Evolutionary conservation across 176 grass and related monocot genomes (phyloP), one percentile per base, ranked within the genome.

Genomic region (Lolium rigidum): DNA sequence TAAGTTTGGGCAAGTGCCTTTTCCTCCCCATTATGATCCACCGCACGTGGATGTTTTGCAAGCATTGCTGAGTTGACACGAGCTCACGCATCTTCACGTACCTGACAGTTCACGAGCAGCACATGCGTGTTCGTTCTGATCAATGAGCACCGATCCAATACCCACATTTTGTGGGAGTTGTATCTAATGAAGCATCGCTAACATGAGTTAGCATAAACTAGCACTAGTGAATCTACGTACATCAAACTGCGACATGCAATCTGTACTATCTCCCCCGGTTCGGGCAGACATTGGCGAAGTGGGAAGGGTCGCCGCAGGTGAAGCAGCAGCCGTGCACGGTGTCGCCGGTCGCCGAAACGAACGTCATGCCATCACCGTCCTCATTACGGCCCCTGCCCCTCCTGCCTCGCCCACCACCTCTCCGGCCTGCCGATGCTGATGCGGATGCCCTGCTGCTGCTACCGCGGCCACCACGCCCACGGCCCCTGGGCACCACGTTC

Each of bases 301-400:
- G 94, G 17, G 94, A 88, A 74, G 94, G 94, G 57, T 99, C 92
- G 21, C 97, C 94, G 61, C 97, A 99, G 57, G 66, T 61, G 81
- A 91, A 98, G 78, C 97, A 96, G 87, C 82, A 66, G 63, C 90
- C 84, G 31, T 80, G 69, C 61, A 91, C 86, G 18, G 88, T 80
- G 44, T 98, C 94, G 43, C 94, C 97, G 13, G 90, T 96, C 41
- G 94, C 97, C 11, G 97, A 94, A 35, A 99, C 90, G 82, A 99
- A 96, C 83, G 86, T 89, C 68, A 80, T 69, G 86, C 86, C 81
- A 5, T 76, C 76, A 11, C 51, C 49, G 28, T 85, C 77, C 47
- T 77, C 37, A 24, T 87, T 86, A 59, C 66, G 83, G 10, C 92
- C 86, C 54, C 56, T 71, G 68, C 90, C 84, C 24, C 90, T 90